Evolutionary conservation across 768 basidiomycete species (phyloP), one percentile per base, ranked within the genome.

Genomic region (Lactarius pseudohatsudake): DNA sequence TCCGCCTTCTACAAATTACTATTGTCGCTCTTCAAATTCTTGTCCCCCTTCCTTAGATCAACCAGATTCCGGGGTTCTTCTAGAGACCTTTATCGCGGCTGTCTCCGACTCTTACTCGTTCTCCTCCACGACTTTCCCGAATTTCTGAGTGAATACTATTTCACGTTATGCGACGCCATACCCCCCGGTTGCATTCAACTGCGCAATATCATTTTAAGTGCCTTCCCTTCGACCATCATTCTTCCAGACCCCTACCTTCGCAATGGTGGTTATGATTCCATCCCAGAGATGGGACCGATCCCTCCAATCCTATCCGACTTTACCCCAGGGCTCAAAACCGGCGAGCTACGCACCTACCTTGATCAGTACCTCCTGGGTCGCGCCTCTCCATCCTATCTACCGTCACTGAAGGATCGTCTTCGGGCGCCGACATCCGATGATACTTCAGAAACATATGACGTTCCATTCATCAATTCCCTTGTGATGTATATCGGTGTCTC

Each of bases 41-140:
- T 98, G 57, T 83, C 88, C 2, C 94, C 95, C 2, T 96, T 98
- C 83, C 81, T 99, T 72, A 90, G 88, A 73, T 85, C 89, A 38
- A 86, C 89, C 15, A 87, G 92, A 70, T 83, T 98, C 53, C 86
- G 90, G 70, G 82, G 85, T 28, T 88, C 94, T 5, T 89, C 91
- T 26, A 85, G 91, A 53, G 90, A 93, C 69, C 84, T 99, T 53
- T 98, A 96, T 80, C 88, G 92, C 53, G 97, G 94, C 26, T 85
- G 94, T 26, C 81, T 97, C 56, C 87, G 96, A 41, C 84, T 99
- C 36, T 86, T 99, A 57, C 85, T 99, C 57, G 94, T 98, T 65
- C 88, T 99, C 60, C 86, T 99, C 22, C 96, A 99, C 77, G 97
- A 98, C 78, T 98, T 98, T 82, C 97, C 97, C 59, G 97, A 98